Evolutionary conservation across 768 basidiomycete genomes (phyloP), one percentile per base, ranked within the genome.

Genomic region (Hebeloma cylindrosporum): DNA sequence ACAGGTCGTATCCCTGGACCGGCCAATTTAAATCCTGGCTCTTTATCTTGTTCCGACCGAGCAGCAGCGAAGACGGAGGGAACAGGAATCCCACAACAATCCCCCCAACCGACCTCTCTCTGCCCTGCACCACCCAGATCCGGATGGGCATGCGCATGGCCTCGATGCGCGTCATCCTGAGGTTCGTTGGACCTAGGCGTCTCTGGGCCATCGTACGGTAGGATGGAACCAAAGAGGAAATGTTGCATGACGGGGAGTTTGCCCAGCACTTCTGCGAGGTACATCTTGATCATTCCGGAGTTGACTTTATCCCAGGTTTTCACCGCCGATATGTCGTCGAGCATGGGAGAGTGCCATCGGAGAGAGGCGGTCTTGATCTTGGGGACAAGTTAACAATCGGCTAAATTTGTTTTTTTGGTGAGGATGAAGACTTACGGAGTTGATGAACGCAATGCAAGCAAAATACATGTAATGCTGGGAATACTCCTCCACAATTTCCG

Each of bases 341-440:
- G 79, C 95, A 99, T 98, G 1, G 95, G 95, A 0, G 93, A 96
- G 68, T 99, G 95, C 95, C 95, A 99, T 40, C 93, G 78, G 0
- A 98, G 74, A 0, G 93, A 93, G 0, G 94, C 93, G 0, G 93
- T 92, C 62, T 98, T 98, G 53, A 97, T 91, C 90, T 94, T 50
- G n/a, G n/a, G n/a, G n/a, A n/a, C n/a, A 9, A 18, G 16, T 29
- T 18, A 37, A 8, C 1, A 1, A 9, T 40, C 13, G 28, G 14
- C 22, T 7, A 47, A 17, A 41, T 39, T 7, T 11, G 27, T 13
- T 1, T 11, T 8, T 20, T 25, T 20, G 9, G 3, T 6, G 13
- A 13, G n/a, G 43, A 38, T 2, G 26, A 20, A 29, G 18, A 63
- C 82, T 14, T 51, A 93, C 92, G 2, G 91, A 93, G 65, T 96